Evolutionary conservation across 2,329 filamentous ascomycete genomes (phyloP), one percentile per base, ranked within the genome.

Genomic region (Gaeumannomyces sp.): DNA sequence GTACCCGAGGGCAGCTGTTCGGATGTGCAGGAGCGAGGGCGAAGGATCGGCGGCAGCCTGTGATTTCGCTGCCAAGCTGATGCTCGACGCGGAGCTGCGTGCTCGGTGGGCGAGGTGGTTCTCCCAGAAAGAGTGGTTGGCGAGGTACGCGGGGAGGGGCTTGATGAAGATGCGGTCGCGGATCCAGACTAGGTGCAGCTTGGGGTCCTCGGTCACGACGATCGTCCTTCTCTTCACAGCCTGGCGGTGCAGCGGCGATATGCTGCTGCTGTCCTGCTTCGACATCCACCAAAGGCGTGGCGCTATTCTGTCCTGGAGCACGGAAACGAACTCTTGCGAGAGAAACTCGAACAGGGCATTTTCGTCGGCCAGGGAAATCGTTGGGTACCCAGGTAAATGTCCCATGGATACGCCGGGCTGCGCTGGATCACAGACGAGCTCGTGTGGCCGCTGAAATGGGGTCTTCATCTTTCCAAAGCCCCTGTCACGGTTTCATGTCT

Each of bases 91-190:
- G 25, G 33, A 4, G n/a, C 45, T 33, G 33, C 33, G 10, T 13
- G 35, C 14, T 19, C 28, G 19, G 59, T 10, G 8, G 2, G 7
- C 25, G 45, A 64, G 59, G 56, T 63, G 50, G 50, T 33, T 33
- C 19, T 27, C 61, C 64, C 64, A 65, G 35, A 65, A 62, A 27
- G 29, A 27, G 60, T 62, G 60, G 53, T 59, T 59, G 64, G 62
- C 60, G 25, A 65, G 33, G 60, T 19, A 65, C 10, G 16, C 35
- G 22, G 64, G 60, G 14, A 65, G 45, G 22, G 64, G 60, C 33
- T 65, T 65, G 53, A 65, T 28, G 60, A 58, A 62, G 29, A 63
- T 50, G 29, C 29, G 22, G 50, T 58, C 60, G 27, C 45, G 27
- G 60, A 22, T 53, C 64, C 64, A 65, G 22, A 62, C 33, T 14